Base-by-base conservation (phyloP, 805 yeast species). In the Ogataea degrootiae region DNA sequence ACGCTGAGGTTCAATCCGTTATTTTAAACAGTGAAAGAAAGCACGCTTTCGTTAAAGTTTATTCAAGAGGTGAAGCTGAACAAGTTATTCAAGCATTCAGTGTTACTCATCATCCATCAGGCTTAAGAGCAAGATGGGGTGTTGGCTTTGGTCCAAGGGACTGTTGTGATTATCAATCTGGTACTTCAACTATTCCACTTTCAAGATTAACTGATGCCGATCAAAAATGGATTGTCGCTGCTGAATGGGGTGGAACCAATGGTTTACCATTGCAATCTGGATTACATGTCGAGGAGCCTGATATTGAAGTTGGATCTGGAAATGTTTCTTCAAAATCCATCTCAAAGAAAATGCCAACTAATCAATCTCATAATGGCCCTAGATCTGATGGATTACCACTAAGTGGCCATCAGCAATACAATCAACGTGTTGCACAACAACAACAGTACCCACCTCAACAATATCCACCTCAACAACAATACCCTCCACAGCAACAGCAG, bases 81-180 rank as follows among this genome's bases (percentile, higher is more conserved):
- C 79, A 74, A 51, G 90, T 90, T 14, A 76, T 89, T 48, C 73
- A 77, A 37, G 78, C 82, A 38, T 89, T 91, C 70, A 77, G 76
- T 31, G 66, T 67, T 38, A 59, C 62, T 48, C 81, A 81, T 60
- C 84, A 82, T 65, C 80, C 83, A 56, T 83, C 82, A 52, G 64
- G 70, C 34, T 72, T 94, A 56, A 80, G 98, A 68, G 87, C 95
- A 5, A 79, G 97, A 63, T 94, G 99, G 99, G 99, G 98, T 56
- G 98, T 94, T 52, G 99, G 99, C 1, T 94, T 87, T 62, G 99
- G 99, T 5, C 99, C 99, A 46, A 82, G 99, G 72, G 98, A 94
- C 66, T 92, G 98, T 72, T 88, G 96, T 66, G 95, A 94, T 68
- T 94, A 94, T 68, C 91, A 84, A 61, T 84, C 84, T 48, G 99